Evolutionary conservation across 805 yeast species (phyloP), one percentile per base, ranked within the genome.

Genomic region (Candida pseudoglaebosa): DNA sequence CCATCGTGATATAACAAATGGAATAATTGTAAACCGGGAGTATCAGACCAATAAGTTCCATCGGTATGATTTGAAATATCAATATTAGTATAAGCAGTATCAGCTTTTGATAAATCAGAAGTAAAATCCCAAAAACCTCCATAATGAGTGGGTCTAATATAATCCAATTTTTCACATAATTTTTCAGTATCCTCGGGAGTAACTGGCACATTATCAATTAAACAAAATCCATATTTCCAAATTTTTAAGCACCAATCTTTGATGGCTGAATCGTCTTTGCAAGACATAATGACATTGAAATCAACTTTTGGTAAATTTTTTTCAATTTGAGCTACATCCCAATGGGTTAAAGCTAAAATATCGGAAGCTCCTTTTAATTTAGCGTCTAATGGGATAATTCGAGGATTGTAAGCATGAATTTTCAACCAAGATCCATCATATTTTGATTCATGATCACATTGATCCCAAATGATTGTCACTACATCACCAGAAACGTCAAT

Each of bases 51-150:
- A 52, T 82, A 82, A 1, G 87, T 82, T 4, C 88, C 88, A 54
- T 82, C 88, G 2, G 87, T 81, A 50, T 82, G 89, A 8, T 75
- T 60, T 5, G 76, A 75, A 36, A 82, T 76, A 44, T 77, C 82
- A 39, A 80, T 65, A 49, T 80, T 78, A 12, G 87, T 81, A 54
- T 82, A 82, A 3, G 89, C 89, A 3, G 85, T 80, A 51, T 82
- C 89, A 41, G 77, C 75, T 61, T 75, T 78, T 33, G 80, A 70
- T 50, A 82, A 62, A 50, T 82, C 84, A 4, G 84, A 71, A 8
- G 88, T 82, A 57, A 82, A 82, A 53, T 80, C 86, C 87, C 88
- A 82, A 59, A 82, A 81, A 1, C 84, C 87, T n/a, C 87, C 88
- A 47, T 82, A 82, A 53, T 82, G 89, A 2, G 89, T 82, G 18